Evolutionary conservation across 2,329 filamentous ascomycete genomes (phyloP), one percentile per base, ranked within the genome.

Genomic region (Metarhizium anisopliae): DNA sequence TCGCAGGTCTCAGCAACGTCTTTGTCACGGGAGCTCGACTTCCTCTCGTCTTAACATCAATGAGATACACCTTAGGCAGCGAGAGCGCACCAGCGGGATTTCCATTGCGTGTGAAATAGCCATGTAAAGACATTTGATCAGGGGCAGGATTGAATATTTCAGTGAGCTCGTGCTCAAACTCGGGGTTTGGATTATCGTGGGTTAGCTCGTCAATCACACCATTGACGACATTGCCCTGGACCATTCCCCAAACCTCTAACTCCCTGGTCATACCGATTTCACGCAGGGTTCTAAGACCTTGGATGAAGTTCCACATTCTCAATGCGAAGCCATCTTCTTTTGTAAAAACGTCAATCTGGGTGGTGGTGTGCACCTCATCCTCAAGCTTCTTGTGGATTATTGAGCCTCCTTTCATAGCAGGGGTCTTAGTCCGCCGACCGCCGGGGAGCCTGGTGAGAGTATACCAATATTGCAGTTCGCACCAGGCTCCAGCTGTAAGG

Each of bases 401-500:
- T 42, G 83, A 86, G 0, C 94, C 94, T 54, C 83, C 80, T 67
- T 85, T 86, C 94, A 99, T 99, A 0, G 90, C 90, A 2, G 81
- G 71, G 0, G 92, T 97, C 38, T 78, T 78, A 54, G 81, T 86
- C 67, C 88, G 92, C 56, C 82, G 82, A 1, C 93, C 94, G 65
- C 86, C 75, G 0, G 79, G 80, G 4, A 82, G 83, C 55, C 83
- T 85, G 3, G 85, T 89, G 55, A 99, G 78, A 0, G 84, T 89
- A 72, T 95, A 96, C 77, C 85, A 91, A 65, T 96, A 95, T 68
- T 97, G 92, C 57, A 97, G 70, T 70, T 99, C 93, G 69, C 94
- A 99, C 94, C 94, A 99, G 7, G 92, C 86, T 2, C 92, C 92
- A 1, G 90, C 87, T 0, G 92, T 84, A 29, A 97, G 74, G 69